Percentiles rank a stretch among this genome's conserved stretches.
These are phyloP conservation scores for Drechslera avenae DNA, from an alignment of 2,329 filamentous ascomycete genomes.

Conservation along the genomic window DNA sequence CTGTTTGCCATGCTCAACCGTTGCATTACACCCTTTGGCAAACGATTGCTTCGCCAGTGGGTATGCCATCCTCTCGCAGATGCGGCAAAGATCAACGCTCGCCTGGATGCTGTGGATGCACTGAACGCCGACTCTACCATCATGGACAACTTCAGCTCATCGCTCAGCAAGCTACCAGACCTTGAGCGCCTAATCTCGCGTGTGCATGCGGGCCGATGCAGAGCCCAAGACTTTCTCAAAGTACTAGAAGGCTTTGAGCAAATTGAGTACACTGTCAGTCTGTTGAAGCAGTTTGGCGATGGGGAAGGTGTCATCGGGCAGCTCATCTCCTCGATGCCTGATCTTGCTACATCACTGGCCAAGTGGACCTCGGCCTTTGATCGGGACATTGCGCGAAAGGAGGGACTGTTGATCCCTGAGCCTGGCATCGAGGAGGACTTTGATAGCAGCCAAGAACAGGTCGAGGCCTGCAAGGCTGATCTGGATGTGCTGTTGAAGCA, in stretches of 20 bases:
- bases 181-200: slow-evolving; percentile 92
- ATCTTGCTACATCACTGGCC: slow-evolving; percentile 72
- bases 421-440: slow-evolving; percentile 90
- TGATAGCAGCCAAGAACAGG: slow-evolving; percentile 77
- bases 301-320: slow-evolving; percentile 84
- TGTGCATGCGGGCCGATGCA: slow-evolving; percentile 89
- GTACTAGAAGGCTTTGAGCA: slow-evolving; percentile 97
- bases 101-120: slow-evolving; percentile 91
- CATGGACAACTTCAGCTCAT: slow-evolving; percentile 85
- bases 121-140: slow-evolving; percentile 81
- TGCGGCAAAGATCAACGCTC: slow-evolving; percentile 84
- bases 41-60: slow-evolving; percentile 95
- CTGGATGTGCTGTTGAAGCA: slow-evolving; percentile 73
- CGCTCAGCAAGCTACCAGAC: slow-evolving; percentile 90
- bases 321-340: slow-evolving; percentile 82
- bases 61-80: slow-evolving; percentile 94
- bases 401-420: slow-evolving; percentile 83
- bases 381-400: slow-evolving; percentile 74
- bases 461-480: slow-evolving; percentile 75
- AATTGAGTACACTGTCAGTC: slow-evolving; percentile 89
- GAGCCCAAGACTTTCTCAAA: slow-evolving; percentile 87
- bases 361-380: slow-evolving; percentile 96
- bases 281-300: slow-evolving; percentile 74
- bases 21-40: slow-evolving; percentile 95
- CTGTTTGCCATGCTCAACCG: slow-evolving; percentile 89